phyloP scores from a whole-genome alignment of 2,329 filamentous ascomycete species.

The Acrodontium crateriforme region DNA sequence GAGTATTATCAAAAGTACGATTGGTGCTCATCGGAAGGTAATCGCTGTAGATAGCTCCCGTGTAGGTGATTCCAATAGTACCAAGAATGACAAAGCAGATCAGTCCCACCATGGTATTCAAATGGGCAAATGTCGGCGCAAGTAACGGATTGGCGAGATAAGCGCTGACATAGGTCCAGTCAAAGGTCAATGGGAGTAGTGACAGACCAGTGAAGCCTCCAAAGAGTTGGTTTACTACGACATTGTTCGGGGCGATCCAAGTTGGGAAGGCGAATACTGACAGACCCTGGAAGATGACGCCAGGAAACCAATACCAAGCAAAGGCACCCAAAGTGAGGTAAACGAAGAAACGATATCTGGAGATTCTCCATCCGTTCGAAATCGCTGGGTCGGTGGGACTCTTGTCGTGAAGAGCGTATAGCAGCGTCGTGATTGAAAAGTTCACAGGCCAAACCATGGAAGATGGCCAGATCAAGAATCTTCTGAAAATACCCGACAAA shows the following conservation, averaged over 20 bases:
- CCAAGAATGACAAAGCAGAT: slow-evolving; percentile 32
- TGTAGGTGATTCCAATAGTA: slow-evolving; percentile 31
- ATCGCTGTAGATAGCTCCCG: slow-evolving; percentile 55
- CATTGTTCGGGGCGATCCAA: slow-evolving; percentile 76
- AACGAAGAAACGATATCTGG: slow-evolving; percentile 73
- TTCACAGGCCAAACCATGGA: slow-evolving; percentile 90
- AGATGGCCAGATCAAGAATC: slow-evolving; percentile 70
- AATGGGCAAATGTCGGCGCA: slow-evolving; percentile 23
- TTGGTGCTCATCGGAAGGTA: slow-evolving; percentile 80
- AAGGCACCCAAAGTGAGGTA: slow-evolving; percentile 58
- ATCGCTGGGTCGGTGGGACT: slow-evolving; percentile 73
- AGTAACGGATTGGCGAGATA: slow-evolving; percentile 60
- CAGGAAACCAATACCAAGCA: slow-evolving; percentile 67
- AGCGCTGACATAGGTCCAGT: slow-evolving; percentile 83
- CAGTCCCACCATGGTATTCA: slow-evolving; percentile 31
- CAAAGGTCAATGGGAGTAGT: slow-evolving; percentile 72
- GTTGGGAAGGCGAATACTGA: slow-evolving; percentile 84
- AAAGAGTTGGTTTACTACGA: slow-evolving; percentile 77
- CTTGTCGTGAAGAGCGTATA: slow-evolving; percentile 62
- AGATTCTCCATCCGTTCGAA: slow-evolving; percentile 52
- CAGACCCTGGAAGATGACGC: slow-evolving; percentile 66
- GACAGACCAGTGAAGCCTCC: slow-evolving; percentile 77
- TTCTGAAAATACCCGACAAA: slow-evolving; percentile 67
- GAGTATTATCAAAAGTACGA: slow-evolving; percentile 74
- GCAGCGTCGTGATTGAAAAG: slow-evolving; percentile 79